Percentiles rank a stretch among this genome's conserved stretches.
phyloP scores from a whole-genome alignment of 495 filamentous ascomycete species.

The Penicillium tannophilum region DNA sequence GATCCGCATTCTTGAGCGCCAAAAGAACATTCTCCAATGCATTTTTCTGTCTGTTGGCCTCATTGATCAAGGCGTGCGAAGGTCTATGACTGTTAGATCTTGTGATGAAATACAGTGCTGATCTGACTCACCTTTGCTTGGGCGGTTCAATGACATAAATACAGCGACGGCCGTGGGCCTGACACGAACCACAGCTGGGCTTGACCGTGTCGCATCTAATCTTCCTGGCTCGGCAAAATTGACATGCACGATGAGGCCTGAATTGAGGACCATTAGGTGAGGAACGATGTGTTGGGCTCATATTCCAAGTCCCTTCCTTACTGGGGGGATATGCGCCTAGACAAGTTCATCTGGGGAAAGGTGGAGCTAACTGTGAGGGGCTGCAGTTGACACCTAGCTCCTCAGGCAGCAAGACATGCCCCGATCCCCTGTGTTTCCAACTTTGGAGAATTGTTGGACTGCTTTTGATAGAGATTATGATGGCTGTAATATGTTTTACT shows the following conservation, averaged over 20 bases:
- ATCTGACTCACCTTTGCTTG: constrained; percentile 1
- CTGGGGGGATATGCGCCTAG: neutral
- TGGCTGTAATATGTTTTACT: too few relatives aligned
- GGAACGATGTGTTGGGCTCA: neutral
- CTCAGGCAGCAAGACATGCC: neutral
- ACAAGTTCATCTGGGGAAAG: neutral
- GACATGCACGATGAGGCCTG: neutral
- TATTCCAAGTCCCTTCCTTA: neutral
- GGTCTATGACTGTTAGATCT: neutral
- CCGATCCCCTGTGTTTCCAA: neutral
- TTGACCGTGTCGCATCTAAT: constrained; percentile 6
- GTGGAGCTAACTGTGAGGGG: neutral
- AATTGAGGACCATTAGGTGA: neutral
- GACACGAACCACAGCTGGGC: constrained; percentile 7
- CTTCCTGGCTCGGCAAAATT: constrained; percentile 11
- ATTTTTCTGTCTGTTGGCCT: neutral
- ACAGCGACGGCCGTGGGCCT: constrained; percentile 1
- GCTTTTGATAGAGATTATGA: too few relatives aligned
- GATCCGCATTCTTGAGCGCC: neutral
- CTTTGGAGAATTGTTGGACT: too few relatives aligned
- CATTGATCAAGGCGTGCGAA: neutral
- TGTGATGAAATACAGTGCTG: neutral
- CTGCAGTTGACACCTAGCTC: neutral
- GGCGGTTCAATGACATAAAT: constrained; percentile 6
- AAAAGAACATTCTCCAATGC: constrained; percentile 1